These are phyloP conservation scores for Dioscorea cayenensis DNA, from an alignment of 116 monocot species.

Conservation along the genomic window DNA sequence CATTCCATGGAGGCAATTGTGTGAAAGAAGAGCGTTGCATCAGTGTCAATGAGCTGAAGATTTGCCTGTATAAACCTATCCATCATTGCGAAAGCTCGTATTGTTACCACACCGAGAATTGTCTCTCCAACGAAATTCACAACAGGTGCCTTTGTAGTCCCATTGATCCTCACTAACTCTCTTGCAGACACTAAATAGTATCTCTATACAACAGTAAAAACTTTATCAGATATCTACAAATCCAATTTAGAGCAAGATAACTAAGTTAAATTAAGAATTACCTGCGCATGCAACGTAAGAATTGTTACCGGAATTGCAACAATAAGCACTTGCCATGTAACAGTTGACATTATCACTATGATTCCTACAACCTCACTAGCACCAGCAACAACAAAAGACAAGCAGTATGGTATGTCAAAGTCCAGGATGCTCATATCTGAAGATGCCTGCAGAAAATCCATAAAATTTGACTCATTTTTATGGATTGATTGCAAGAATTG, in stretches of 20 bases:
- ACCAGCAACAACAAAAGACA: constrained; percentile 38
- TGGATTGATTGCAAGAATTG: no score
- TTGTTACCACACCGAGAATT: constrained; percentile 55
- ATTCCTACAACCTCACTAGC: constrained; percentile 19
- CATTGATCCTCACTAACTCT: constrained; percentile 81
- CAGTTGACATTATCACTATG: constrained; percentile 46
- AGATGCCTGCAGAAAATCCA: constrained; percentile 46
- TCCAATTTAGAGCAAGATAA: constrained; percentile 16
- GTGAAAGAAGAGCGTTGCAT: constrained; percentile 71
- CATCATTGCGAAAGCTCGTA: constrained; percentile 42
- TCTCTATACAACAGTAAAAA: constrained; percentile 27
- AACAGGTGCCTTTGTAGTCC: constrained; percentile 83
- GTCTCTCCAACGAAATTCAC: constrained; percentile 77
- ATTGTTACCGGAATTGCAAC: constrained; percentile 58
- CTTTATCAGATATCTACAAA: constrained; percentile 22
- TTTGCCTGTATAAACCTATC: constrained; percentile 50
- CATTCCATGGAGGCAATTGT: constrained; percentile 66
- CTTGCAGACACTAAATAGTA: constrained; percentile 75
- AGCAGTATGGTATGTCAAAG: constrained; percentile 61
- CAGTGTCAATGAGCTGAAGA: constrained; percentile 58
- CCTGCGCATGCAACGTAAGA: constrained; percentile 44
- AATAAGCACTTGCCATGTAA: constrained; percentile 73
- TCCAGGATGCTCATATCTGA: constrained; percentile 80
- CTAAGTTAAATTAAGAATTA: constrained; percentile 4
- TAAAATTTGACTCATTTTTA: not conserved